Evolutionary conservation across 768 basidiomycete species (phyloP).

Genomic region (Kwoniella dendrophila): DNA sequence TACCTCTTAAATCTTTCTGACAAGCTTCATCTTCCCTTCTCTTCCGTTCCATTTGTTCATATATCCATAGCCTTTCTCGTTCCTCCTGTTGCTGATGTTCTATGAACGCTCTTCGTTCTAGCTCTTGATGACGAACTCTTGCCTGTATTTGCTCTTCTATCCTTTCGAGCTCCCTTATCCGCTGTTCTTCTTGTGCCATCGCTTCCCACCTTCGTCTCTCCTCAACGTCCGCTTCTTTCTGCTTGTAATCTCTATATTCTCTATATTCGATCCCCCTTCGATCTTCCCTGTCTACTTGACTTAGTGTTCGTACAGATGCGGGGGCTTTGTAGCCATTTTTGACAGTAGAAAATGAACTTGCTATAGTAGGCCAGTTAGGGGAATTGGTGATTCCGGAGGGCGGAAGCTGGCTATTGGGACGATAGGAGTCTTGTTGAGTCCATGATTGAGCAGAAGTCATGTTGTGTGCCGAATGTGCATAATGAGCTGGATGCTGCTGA

Average conservation of each 20-base stretch:
- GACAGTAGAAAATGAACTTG: constrained; percentile 2
- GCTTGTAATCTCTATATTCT: not conserved
- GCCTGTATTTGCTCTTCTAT: not conserved
- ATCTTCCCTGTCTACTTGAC: not conserved
- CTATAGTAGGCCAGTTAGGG: constrained; percentile 19
- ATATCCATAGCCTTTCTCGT: too few relatives aligned
- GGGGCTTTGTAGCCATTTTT: not conserved
- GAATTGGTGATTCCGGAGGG: constrained; percentile 16
- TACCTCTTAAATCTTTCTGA: not conserved
- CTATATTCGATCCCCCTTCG: not conserved
- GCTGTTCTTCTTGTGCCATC: not conserved
- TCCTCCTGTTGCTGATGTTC: too few relatives aligned
- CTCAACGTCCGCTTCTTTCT: not conserved
- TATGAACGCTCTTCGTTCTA: not conserved
- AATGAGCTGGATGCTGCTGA: not conserved
- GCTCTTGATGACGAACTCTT: not conserved
- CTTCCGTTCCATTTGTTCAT: too few relatives aligned
- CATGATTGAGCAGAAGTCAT: not conserved
- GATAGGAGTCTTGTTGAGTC: not conserved
- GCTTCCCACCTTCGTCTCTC: not conserved
- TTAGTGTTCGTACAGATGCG: not conserved
- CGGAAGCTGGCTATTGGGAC: not conserved
- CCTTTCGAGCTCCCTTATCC: not conserved
- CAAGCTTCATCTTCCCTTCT: not conserved
- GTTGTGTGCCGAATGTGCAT: not conserved